Evolutionary conservation across 805 yeast species (phyloP), one percentile per base, ranked within the genome.

Genomic region (Blastobotrys robertii): DNA sequence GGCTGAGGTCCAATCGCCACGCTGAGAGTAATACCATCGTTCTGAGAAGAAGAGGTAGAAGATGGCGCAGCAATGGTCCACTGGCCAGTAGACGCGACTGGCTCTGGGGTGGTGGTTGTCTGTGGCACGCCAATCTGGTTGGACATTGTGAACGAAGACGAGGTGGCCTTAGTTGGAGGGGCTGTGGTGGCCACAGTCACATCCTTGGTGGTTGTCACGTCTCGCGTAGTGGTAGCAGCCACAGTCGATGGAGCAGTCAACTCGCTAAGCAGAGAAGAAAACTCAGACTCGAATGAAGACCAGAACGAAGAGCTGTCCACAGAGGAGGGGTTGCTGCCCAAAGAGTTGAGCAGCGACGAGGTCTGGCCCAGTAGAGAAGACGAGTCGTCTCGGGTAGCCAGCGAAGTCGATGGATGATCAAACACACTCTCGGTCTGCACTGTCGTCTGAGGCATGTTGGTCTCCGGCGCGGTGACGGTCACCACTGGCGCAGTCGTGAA

Each of bases 271-370:
- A 11, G 30, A n/a, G 14, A 12, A 19, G 13, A 13, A 11, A 28
- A 28, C 32, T 15, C 39, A 13, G 42, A 33, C 29, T 9, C 11
- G 7, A 14, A 39, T 29, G 11, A 38, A 6, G 45, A 12, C 25
- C 16, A 22, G 28, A 34, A 12, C 33, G 33, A 30, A 8, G 13
- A 30, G 13, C 33, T n/a, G 13, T 12, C 13, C 33, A 11, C 13
- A 30, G 33, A 31, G 6, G 34, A 31, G 6, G 14, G 6, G 14
- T 3, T 12, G 15, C 13, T 34, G 4, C 16, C 37, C 16, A 16
- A 10, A 4, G 16, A 15, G 15, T 13, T 13, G 22, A 10, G n/a
- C 22, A 13, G 16, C 33, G 33, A 11, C 33, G 33, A 30, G 8
- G 13, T 30, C 33, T 11, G 13, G 13, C 13, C 13, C 33, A 12